These are phyloP conservation scores for Batrachochytrium dendrobatidis DNA, from an alignment of 371 early-diverging fungal species.

Conservation along the genomic window DNA sequence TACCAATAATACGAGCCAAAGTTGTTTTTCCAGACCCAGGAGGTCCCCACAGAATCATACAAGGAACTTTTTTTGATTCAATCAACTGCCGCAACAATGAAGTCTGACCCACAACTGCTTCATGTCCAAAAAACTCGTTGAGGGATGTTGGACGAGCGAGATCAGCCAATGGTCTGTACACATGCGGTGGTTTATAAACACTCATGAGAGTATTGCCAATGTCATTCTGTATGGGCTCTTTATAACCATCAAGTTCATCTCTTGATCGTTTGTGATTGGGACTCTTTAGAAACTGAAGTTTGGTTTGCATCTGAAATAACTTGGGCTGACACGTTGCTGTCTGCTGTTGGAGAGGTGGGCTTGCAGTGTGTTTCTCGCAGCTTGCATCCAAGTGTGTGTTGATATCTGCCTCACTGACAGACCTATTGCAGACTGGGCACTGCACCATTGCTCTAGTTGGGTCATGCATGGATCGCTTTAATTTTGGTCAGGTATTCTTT, in stretches of 20 bases:
- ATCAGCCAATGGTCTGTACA: slow-evolving; percentile 46
- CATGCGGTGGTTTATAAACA: not conserved
- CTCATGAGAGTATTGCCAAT: too few species aligned
- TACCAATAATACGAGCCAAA: slow-evolving; percentile 44
- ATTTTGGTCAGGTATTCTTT: too few species aligned
- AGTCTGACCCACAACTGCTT: slow-evolving; percentile 54
- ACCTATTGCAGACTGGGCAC: not conserved
- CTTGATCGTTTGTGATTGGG: not conserved
- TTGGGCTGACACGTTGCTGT: not conserved
- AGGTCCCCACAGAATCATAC: slow-evolving; percentile 50
- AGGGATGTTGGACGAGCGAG: slow-evolving; percentile 58
- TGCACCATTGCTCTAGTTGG: too few species aligned
- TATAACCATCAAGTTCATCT: not conserved
- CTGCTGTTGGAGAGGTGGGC: not conserved
- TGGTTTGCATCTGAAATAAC: not conserved
- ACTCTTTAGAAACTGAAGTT: not conserved
- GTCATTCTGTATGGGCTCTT: too few species aligned
- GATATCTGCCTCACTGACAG: not conserved
- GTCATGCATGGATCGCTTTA: too few species aligned
- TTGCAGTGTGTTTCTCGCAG: not conserved
- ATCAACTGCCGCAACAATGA: slow-evolving; percentile 59
- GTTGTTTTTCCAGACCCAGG: slow-evolving; percentile 88
- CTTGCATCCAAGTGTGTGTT: not conserved
- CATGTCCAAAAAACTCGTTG: slow-evolving; percentile 67
- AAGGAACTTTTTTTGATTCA: slow-evolving; percentile 57